phyloP scores from a whole-genome alignment of 2,329 filamentous ascomycete genomes.

The Cladobotryum mycophilum region DNA sequence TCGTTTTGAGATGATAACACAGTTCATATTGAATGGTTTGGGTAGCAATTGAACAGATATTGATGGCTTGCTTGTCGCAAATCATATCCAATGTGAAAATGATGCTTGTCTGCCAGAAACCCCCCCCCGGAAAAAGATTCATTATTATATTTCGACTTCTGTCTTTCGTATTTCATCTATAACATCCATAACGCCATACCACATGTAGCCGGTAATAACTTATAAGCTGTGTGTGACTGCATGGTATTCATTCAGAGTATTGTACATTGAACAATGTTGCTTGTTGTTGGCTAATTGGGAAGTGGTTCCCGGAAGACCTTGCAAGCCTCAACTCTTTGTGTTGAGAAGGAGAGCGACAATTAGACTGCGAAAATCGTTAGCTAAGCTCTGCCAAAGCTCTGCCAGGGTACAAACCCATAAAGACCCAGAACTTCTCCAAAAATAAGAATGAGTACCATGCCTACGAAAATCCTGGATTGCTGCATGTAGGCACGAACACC shows the following conservation, averaged over 20 bases:
- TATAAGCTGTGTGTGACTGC: constrained; percentile 17
- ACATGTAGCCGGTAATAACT: constrained; percentile 31
- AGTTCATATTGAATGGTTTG: background rate
- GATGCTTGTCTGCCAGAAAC: background rate
- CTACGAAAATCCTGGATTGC: constrained; percentile 92
- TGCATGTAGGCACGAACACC: constrained; percentile 94
- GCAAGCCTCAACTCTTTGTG: constrained; percentile 66
- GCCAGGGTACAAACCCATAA: constrained; percentile 65
- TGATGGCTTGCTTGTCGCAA: background rate
- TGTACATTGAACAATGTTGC: constrained; percentile 2
- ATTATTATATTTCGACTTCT: background rate
- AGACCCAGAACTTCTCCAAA: constrained; percentile 96
- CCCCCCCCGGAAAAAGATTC: background rate
- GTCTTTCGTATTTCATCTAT: constrained; percentile 20
- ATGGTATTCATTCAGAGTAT: background rate
- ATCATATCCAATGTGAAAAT: background rate
- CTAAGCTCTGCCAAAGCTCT: no score
- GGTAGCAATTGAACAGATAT: background rate
- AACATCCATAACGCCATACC: constrained; percentile 33
- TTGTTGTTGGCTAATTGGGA: background rate
- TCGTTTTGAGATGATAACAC: background rate
- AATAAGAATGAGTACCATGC: constrained; percentile 98
- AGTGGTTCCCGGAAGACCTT: background rate
- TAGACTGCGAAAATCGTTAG: constrained; percentile 48
- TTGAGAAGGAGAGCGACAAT: constrained; percentile 93